A percentile compares a stretch with the other conserved stretches of the same genome.
Conservation (phyloP, 108 stramenopile genomes). For the Skeletonema tropicum region DNA sequence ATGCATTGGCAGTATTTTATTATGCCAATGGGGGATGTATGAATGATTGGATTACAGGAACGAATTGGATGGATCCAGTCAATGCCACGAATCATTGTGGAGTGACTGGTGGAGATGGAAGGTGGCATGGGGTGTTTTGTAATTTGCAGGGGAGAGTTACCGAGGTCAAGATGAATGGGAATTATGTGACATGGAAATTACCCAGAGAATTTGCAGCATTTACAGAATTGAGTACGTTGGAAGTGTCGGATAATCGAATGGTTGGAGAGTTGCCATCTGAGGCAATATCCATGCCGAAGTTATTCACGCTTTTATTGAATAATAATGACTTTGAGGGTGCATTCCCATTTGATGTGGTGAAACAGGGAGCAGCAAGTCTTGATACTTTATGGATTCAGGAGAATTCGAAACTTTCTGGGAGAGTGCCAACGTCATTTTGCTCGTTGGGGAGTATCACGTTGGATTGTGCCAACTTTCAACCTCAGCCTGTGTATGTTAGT, state of each 20-base stretch:
- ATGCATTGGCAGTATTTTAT: constrained; percentile 32
- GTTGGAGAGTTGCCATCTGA: constrained; percentile 16
- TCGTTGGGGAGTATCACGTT: constrained; percentile 35
- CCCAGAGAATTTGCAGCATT: constrained; percentile 25
- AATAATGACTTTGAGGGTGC: constrained; percentile 36
- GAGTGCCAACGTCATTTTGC: constrained; percentile 35
- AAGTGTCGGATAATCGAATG: constrained; percentile 40
- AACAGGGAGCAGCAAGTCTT: constrained; percentile 10
- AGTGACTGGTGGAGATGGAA: background rate
- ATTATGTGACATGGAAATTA: constrained; percentile 25
- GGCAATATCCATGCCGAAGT: constrained; percentile 15
- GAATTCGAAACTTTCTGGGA: constrained; percentile 26
- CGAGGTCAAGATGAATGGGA: constrained; percentile 24
- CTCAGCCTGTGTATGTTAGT: constrained; percentile 25
- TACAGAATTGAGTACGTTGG: constrained; percentile 34
- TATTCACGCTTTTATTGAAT: constrained; percentile 31
- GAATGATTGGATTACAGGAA: constrained; percentile 23
- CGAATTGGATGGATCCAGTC: constrained; percentile 26
- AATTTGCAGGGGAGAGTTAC: constrained; percentile 28
- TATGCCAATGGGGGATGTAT: constrained; percentile 39
- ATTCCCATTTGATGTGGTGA: constrained; percentile 38
- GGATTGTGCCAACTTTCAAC: constrained; percentile 44
- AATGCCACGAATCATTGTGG: constrained; percentile 34
- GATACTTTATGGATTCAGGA: constrained; percentile 44
- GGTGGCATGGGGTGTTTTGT: constrained; percentile 41